A percentile compares a stretch with the other conserved stretches of the same genome.
Conservation (phyloP, 2,329 filamentous ascomycete species). For the Rhinocladiella similis region DNA sequence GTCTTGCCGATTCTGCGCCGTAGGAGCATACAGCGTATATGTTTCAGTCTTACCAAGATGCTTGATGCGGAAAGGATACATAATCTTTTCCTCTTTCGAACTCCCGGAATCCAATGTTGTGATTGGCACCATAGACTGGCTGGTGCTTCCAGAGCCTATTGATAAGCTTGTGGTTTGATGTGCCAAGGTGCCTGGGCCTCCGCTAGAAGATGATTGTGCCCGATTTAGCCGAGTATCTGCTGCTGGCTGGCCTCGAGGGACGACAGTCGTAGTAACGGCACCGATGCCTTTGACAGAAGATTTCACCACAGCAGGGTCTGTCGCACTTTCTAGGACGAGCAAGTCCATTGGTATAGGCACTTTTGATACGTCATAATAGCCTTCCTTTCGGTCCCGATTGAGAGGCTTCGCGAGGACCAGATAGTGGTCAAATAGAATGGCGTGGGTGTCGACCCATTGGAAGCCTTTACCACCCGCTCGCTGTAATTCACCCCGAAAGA, state of each 20-base stretch:
- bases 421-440: slow-evolving; percentile 94
- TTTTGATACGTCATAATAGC: slow-evolving; percentile 88
- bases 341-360: slow-evolving; percentile 96
- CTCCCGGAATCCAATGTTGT: slow-evolving; percentile 49
- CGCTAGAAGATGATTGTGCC: slow-evolving; percentile 54
- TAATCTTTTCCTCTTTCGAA: slow-evolving; percentile 72
- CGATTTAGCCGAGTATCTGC: slow-evolving; percentile 53
- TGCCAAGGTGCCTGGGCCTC: slow-evolving; percentile 51
- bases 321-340: slow-evolving; percentile 85
- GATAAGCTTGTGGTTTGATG: slow-evolving; percentile 71
- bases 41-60: slow-evolving; percentile 85
- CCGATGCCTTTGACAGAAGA: slow-evolving; percentile 69
- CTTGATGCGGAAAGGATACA: slow-evolving; percentile 95
- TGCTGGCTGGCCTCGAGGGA: slow-evolving; percentile 42
- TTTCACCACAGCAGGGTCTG: slow-evolving; percentile 88
- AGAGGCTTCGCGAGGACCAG: slow-evolving; percentile 80
- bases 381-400: slow-evolving; percentile 67
- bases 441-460: slow-evolving; percentile 90
- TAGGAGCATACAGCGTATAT: slow-evolving; percentile 85
- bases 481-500: slow-evolving; percentile 85
- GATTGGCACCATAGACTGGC: slow-evolving; percentile 48
- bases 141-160: slow-evolving; percentile 55
- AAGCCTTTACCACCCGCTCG: slow-evolving; percentile 86
- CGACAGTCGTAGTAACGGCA: slow-evolving; percentile 59
- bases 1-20: slow-evolving; percentile 71